These are phyloP conservation scores for Lasiodiplodia gonubiensis DNA, from an alignment of 2,329 filamentous ascomycete genomes.

Conservation along the genomic window DNA sequence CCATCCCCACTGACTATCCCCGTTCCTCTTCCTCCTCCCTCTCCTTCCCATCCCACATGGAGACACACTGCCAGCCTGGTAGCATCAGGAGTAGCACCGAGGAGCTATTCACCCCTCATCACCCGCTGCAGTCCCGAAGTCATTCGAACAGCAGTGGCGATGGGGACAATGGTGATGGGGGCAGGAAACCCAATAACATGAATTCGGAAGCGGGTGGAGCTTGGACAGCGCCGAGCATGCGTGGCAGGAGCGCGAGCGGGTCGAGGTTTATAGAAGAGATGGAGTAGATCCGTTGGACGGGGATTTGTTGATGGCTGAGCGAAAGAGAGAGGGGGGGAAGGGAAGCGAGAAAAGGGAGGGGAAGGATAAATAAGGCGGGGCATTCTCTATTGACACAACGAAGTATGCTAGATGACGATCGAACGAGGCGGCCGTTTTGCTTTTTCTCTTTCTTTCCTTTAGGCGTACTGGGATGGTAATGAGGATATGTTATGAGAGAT, in stretches of 20 bases:
- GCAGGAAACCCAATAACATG: not conserved
- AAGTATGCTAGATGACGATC: not conserved
- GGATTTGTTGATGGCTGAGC: too few species aligned
- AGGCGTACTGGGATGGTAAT: not conserved
- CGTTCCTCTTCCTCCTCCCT: not conserved
- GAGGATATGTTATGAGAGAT: not conserved
- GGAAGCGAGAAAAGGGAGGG: not conserved
- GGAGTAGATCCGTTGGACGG: not conserved
- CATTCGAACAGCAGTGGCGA: not conserved
- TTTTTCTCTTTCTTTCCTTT: too few species aligned
- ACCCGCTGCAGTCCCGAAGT: too few species aligned
- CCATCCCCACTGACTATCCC: not conserved
- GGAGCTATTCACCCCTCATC: too few species aligned
- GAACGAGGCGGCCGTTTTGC: not conserved
- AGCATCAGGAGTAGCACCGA: not conserved
- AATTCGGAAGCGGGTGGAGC: not conserved
- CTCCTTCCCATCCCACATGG: not conserved
- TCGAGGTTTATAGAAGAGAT: not conserved
- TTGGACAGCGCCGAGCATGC: not conserved
- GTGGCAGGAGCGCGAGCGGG: not conserved
- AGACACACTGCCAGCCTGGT: not conserved
- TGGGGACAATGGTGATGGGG: too few species aligned
- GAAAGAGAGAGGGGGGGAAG: too few species aligned
- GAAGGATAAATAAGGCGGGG: not conserved
- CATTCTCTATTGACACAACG: not conserved